phyloP scores from a whole-genome alignment of 192 early-diverging fungal species.

The Phlyctochytrium arcticum region DNA sequence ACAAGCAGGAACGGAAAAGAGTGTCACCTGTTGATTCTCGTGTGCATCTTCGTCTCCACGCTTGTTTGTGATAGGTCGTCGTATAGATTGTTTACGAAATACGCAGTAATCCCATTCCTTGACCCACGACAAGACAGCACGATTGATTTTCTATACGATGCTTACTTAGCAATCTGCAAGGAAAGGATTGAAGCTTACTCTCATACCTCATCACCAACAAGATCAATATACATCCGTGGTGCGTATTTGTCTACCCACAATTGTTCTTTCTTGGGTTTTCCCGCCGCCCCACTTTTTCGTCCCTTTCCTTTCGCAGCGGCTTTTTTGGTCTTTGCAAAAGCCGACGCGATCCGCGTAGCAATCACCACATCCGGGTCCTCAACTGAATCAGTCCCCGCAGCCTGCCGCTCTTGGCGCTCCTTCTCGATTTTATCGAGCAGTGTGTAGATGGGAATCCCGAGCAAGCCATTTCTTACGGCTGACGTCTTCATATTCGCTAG shows the following conservation, averaged over 20 bases:
- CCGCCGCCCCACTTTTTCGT: no score
- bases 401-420: constrained; percentile 12
- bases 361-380: no score
- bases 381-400: no score
- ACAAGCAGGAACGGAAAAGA: no score
- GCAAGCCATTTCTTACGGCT: constrained; percentile 1
- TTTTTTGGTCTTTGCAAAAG: no score
- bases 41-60: no score
- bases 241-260: constrained; percentile 93
- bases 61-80: neutral
- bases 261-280: neutral
- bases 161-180: neutral
- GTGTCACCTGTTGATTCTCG: no score
- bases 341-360: no score
- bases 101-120: constrained; percentile 97
- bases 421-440: constrained; percentile 29
- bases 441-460: constrained; percentile 21
- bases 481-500: neutral
- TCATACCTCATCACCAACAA: constrained; percentile 82
- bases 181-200: neutral
- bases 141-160: constrained; percentile 60
- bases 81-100: constrained; percentile 45
- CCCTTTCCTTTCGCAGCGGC: no score
- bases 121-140: constrained; percentile 88
- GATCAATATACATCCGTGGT: constrained; percentile 74